phyloP scores from a whole-genome alignment of 371 early-diverging fungal species.

The Mucor mucedo region DNA sequence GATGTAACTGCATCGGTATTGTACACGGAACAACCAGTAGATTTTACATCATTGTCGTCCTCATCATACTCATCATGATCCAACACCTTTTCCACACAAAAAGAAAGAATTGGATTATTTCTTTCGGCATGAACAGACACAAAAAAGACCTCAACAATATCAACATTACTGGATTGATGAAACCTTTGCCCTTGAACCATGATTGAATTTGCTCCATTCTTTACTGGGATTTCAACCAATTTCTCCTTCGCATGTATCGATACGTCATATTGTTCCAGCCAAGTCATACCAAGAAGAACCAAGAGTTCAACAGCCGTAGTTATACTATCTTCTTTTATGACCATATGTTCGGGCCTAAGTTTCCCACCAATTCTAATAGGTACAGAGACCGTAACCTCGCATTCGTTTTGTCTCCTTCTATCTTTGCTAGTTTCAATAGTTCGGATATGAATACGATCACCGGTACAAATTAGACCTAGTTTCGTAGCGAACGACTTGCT shows the following conservation, averaged over 20 bases:
- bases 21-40: too few species aligned
- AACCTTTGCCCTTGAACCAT: not conserved
- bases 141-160: not conserved
- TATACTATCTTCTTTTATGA: not conserved
- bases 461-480: slow-evolving; percentile 10
- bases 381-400: slow-evolving; percentile 2
- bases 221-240: not conserved
- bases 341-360: slow-evolving; percentile 3
- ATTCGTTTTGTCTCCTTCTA: not conserved
- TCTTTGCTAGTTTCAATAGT: slow-evolving; percentile 4
- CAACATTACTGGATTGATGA: not conserved
- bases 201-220: slow-evolving; percentile 1
- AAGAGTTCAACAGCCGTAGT: not conserved
- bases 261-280: not conserved
- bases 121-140: not conserved
- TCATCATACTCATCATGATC: too few species aligned
- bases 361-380: not conserved
- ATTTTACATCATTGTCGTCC: too few species aligned
- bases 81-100: too few species aligned
- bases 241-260: not conserved
- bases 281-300: not conserved
- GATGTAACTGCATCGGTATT: too few species aligned
- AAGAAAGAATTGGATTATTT: too few species aligned
- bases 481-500: too few species aligned
- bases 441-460: slow-evolving; percentile 10